Evolutionary conservation across 352 stramenopile species (phyloP).

Genomic region (Peronosclerospora sorghi): DNA sequence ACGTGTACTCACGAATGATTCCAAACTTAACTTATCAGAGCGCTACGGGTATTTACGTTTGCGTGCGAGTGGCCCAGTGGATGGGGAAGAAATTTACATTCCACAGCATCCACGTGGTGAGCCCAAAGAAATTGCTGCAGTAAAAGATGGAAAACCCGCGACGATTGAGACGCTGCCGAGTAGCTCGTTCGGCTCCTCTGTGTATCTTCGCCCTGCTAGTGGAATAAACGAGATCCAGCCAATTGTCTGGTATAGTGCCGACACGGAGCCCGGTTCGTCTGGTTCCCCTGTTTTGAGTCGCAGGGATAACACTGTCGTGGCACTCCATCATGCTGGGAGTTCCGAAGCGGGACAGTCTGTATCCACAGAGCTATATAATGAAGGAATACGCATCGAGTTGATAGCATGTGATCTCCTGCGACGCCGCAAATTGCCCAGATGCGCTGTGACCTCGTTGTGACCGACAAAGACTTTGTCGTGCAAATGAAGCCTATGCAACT

Average conservation of each 20-base stretch:
- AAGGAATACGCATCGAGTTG: constrained; percentile 21
- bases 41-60: constrained; percentile 44
- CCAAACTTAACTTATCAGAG: constrained; percentile 17
- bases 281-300: constrained; percentile 48
- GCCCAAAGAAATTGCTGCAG: constrained; percentile 42
- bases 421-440: constrained; percentile 15
- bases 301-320: constrained; percentile 52
- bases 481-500: too few species aligned
- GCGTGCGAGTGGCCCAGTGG: constrained; percentile 24
- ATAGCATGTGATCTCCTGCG: constrained; percentile 18
- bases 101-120: constrained; percentile 53
- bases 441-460: constrained; percentile 5
- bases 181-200: constrained; percentile 1
- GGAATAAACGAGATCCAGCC: constrained; percentile 14
- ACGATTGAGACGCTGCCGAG: constrained; percentile 22
- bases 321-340: constrained; percentile 46
- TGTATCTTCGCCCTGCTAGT: constrained; percentile 5
- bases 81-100: constrained; percentile 52
- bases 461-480: neutral
- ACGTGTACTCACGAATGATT: constrained; percentile 25
- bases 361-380: constrained; percentile 16
- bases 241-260: constrained; percentile 55
- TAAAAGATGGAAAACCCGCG: constrained; percentile 30
- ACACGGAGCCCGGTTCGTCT: constrained; percentile 57
- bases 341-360: constrained; percentile 26